Base-by-base conservation (phyloP, 2,329 filamentous ascomycete species). In the Colletotrichum acutatum region DNA sequence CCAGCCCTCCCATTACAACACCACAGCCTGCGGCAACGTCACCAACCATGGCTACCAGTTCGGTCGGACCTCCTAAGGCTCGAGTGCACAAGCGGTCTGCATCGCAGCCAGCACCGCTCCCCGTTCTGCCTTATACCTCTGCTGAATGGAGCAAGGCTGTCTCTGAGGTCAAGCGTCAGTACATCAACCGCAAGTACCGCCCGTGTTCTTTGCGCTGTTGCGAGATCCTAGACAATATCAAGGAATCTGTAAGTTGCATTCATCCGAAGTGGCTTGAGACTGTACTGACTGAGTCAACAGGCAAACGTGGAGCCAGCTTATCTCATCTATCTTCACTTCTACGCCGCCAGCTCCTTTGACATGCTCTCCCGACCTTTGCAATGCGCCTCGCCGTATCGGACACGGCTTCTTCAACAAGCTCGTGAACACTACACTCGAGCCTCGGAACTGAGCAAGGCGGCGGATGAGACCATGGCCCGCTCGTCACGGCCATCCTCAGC, bases 251-350 rank as follows among this genome's bases (percentile, higher is more conserved):
- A 81, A 79, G 84, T 80, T 32, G 6, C 22, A 34, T 24, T 63
- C 14, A 22, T 46, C 24, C 34, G n/a, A 42, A 56, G 30, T 19
- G 32, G 5, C 22, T 24, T 9, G 12, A 28, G 19, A 66, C 26
- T 57, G 64, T 19, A 58, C 71, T 78, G 75, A 78, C 71, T 61
- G 67, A 19, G 64, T 49, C 28, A 5, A 0, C n/a, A 80, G 78
- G 82, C 82, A 14, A 78, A 82, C 30, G 81, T 87, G 24, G 87
- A 90, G 77, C 86, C 88, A 2, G 82, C 87, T 7, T 87, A 90
- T 76, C 82, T 90, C 42, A 87, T 91, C 75, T 90, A 90, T 73
- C 83, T 91, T 6, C 86, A 90, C 78, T 90, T 91, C 78, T 91
- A 90, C 74, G 89, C 89, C n/a, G 89, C 89, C 24, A 86, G 84